phyloP scores from a whole-genome alignment of 352 stramenopile species.

The Phytophthora foliorum region DNA sequence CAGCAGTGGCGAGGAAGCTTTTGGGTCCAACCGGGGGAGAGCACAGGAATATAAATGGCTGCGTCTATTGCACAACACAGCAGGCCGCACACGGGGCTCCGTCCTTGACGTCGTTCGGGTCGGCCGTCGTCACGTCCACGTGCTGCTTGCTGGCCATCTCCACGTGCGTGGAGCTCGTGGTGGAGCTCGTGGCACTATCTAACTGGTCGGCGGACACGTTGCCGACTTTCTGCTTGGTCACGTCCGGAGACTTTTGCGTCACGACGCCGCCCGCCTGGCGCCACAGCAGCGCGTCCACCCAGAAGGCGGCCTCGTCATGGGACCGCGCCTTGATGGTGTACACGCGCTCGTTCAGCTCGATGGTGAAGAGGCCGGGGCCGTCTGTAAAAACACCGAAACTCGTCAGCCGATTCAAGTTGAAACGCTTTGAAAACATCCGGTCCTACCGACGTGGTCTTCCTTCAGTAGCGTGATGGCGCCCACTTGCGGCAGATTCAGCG shows the following conservation, averaged over 20 bases:
- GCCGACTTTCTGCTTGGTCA: conserved; percentile 47
- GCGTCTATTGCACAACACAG: conserved; percentile 74
- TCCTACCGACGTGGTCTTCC: conserved; percentile 73
- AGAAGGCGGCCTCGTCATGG: conserved; percentile 88
- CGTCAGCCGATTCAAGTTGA: conserved; percentile 13
- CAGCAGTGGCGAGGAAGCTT: neutral
- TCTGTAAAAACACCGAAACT: conserved; percentile 45
- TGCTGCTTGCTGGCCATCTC: conserved; percentile 41
- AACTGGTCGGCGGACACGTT: conserved; percentile 50
- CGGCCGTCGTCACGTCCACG: conserved; percentile 23
- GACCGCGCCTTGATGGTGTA: conserved; percentile 92
- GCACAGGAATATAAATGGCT: conserved; percentile 36
- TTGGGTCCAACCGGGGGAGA: conserved; percentile 18
- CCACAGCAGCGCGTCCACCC: conserved; percentile 90
- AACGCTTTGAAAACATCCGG: neutral
- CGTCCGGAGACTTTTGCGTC: conserved; percentile 78
- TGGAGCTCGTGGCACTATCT: conserved; percentile 34
- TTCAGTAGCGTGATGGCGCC: conserved; percentile 79
- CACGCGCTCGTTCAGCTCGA: conserved; percentile 91
- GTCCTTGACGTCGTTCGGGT: conserved; percentile 49
- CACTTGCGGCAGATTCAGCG: conserved; percentile 94
- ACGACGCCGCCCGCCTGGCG: conserved; percentile 83
- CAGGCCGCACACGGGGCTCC: conserved; percentile 65
- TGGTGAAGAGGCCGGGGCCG: conserved; percentile 89
- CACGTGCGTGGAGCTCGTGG: conserved; percentile 37